Base-by-base conservation (phyloP, 768 basidiomycete genomes). In the Russula sp. region DNA sequence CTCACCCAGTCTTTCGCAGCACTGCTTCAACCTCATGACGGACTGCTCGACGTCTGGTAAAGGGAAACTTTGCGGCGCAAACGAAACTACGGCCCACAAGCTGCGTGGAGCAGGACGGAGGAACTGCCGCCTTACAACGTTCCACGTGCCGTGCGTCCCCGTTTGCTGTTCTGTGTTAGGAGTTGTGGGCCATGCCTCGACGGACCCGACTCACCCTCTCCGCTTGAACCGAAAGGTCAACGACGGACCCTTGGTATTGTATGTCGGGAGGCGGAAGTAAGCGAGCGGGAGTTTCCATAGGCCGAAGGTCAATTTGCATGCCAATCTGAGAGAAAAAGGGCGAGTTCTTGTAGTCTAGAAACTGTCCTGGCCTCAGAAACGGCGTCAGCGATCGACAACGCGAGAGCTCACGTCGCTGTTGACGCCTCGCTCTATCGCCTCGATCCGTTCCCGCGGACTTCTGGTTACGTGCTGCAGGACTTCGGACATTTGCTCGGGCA, bases 271-370 rank as follows among this genome's bases (percentile, higher is more conserved):
- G 57, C 3, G n/a, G 44, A 22, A 68, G 61, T 13, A 66, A 34
- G 4, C 65, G 60, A 34, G 61, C 67, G 2, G 49, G 34, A 4
- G 61, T 65, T 27, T 58, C 55, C 42, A 63, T 54, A 0, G 67
- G 65, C 27, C n/a, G 49, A 32, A 56, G 48, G 18, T 57, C 57
- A 31, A 68, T 50, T 18, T 58, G 37, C 61, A 68, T 67, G 4
- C 62, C 66, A 13, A 62, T 63, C 54, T 62, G 57, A 8, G 57
- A 54, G 44, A 68, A 55, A 37, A 58, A 68, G 4, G 66, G 58
- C 4, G 67, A 68, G 27, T 58, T 53, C 9, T 34, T 42, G 53
- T 68, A 68, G 27, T 67, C 62, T 18, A 68, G 61, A 59, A 68
- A 66, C 67, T 68, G 14, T 7, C 5, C 22, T 6, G 11, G n/a